These are phyloP conservation scores for Didymella exigua DNA, from an alignment of 2,329 filamentous ascomycete species.

Conservation along the genomic window DNA sequence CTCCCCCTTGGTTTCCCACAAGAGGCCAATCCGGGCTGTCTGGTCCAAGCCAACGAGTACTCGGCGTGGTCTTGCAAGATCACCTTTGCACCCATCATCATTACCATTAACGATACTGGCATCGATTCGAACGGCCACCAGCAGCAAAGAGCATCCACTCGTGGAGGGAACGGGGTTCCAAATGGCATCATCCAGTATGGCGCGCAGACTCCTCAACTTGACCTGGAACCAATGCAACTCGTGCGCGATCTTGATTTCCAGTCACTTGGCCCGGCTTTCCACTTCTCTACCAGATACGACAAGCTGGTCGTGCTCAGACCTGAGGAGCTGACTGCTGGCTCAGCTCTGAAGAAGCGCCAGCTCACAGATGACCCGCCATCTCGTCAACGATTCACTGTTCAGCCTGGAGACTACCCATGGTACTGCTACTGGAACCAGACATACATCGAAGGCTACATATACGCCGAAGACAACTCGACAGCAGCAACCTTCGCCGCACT, in stretches of 20 bases:
- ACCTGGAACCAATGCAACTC: conserved; percentile 57
- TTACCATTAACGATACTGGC: conserved; percentile 34
- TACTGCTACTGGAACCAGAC: conserved; percentile 74
- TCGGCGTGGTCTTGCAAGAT: conserved; percentile 59
- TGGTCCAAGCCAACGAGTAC: conserved; percentile 52
- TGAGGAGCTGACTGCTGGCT: conserved; percentile 43
- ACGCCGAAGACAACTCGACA: conserved; percentile 60
- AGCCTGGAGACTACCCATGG: conserved; percentile 68
- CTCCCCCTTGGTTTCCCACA: conserved; percentile 56
- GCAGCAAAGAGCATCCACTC: conserved; percentile 29
- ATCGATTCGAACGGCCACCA: conserved; percentile 10
- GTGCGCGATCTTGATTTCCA: conserved; percentile 64
- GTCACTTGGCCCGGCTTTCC: conserved; percentile 65
- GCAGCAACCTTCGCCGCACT: conserved; percentile 40
- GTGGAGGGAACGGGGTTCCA: conserved; percentile 40
- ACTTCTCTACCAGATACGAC: conserved; percentile 67
- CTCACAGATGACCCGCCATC: conserved; percentile 25
- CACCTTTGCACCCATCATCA: conserved; percentile 42
- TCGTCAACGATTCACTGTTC: conserved; percentile 51
- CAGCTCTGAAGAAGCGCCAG: conserved; percentile 27
- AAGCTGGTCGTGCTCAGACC: conserved; percentile 65
- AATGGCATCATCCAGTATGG: conserved; percentile 62
- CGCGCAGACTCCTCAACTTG: conserved; percentile 62
- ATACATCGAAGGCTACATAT: conserved; percentile 70
- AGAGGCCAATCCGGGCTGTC: conserved; percentile 56